These are phyloP conservation scores for Trametes versicolor DNA, from an alignment of 1,284 basidiomycete species.

Conservation along the genomic window DNA sequence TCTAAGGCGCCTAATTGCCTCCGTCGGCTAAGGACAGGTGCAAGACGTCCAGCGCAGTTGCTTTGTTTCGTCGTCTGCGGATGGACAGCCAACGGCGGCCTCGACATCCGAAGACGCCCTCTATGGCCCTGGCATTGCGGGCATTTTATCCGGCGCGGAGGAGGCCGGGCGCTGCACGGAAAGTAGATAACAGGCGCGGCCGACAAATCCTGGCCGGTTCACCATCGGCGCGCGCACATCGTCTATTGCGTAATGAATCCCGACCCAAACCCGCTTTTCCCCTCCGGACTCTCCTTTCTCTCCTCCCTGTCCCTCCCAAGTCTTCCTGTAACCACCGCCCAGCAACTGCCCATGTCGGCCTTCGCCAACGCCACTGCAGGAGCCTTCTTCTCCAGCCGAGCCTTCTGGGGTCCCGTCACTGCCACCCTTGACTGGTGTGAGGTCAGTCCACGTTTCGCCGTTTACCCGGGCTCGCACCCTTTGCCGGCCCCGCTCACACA, in stretches of 20 bases:
- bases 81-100: constrained; percentile 19
- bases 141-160: background rate
- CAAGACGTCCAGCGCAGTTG: background rate
- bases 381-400: constrained; percentile 27
- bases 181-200: constrained; percentile 21
- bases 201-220: constrained; percentile 4
- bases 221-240: constrained; percentile 19
- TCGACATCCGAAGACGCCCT: constrained; percentile 9
- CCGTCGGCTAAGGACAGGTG: background rate
- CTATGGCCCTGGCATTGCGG: constrained; percentile 1
- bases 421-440: constrained; percentile 79
- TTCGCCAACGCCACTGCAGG: constrained; percentile 33
- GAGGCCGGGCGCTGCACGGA: constrained; percentile 10
- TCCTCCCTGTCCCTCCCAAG: constrained; percentile 24
- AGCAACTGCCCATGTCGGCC: constrained; percentile 18
- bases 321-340: constrained; percentile 14
- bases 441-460: constrained; percentile 47
- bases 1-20: background rate
- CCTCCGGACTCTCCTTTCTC: constrained; percentile 27
- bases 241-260: constrained; percentile 33
- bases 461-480: constrained; percentile 11
- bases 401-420: constrained; percentile 69
- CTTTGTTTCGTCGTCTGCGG: constrained; percentile 10
- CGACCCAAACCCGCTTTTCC: constrained; percentile 12
- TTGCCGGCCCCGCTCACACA: constrained; percentile 16